Evolutionary conservation across 2,329 filamentous ascomycete genomes (phyloP).

Genomic region (Xylariaceae sp.): DNA sequence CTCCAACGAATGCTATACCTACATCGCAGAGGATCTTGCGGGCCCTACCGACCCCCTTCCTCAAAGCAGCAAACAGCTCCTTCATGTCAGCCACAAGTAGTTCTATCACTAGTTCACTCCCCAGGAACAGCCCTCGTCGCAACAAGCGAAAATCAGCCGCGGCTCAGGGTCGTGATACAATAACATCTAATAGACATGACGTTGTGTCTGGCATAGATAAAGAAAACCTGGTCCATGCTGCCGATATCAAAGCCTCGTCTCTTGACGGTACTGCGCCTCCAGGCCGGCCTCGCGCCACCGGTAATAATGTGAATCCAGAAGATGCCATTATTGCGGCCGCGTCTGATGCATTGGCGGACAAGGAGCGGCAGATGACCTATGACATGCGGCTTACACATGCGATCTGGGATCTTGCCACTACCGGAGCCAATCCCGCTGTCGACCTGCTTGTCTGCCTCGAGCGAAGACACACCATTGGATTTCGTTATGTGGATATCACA

Average conservation of each 20-base stretch:
- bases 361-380: constrained; percentile 76
- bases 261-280: constrained; percentile 59
- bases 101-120: constrained; percentile 79
- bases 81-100: constrained; percentile 94
- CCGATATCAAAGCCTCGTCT: constrained; percentile 35
- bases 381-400: constrained; percentile 87
- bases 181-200: constrained; percentile 46
- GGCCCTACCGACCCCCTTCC: constrained; percentile 84
- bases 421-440: constrained; percentile 90
- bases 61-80: constrained; percentile 93
- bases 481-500: constrained; percentile 95
- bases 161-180: constrained; percentile 43
- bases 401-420: constrained; percentile 93
- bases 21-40: constrained; percentile 91
- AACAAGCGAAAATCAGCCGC: constrained; percentile 60
- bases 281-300: constrained; percentile 42
- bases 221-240: constrained; percentile 52
- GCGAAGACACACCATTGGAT: constrained; percentile 88
- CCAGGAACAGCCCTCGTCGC: constrained; percentile 66
- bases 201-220: constrained; percentile 53
- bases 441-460: constrained; percentile 94
- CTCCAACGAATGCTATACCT: constrained; percentile 85
- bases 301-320: constrained; percentile 38
- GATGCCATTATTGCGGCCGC: constrained; percentile 56
- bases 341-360: constrained; percentile 68